phyloP scores from a whole-genome alignment of 352 stramenopile genomes.

The Globisporangium sylvaticum region DNA sequence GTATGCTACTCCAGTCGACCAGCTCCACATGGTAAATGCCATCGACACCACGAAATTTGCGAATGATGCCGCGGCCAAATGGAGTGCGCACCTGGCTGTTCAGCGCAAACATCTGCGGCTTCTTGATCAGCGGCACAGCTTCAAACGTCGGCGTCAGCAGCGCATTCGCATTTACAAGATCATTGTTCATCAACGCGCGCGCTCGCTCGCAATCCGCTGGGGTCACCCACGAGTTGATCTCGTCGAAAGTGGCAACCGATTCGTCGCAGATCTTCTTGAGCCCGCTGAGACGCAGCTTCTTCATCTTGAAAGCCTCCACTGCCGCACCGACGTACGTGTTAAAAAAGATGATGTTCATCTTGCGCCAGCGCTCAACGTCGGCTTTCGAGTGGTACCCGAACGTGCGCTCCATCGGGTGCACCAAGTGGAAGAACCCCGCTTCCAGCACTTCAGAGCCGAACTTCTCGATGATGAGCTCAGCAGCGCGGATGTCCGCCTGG shows the following conservation, averaged over 20 bases:
- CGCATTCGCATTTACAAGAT: constrained; percentile 61
- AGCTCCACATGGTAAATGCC: constrained; percentile 85
- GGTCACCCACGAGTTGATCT: constrained; percentile 55
- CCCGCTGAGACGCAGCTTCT: constrained; percentile 60
- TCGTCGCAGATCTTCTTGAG: constrained; percentile 72
- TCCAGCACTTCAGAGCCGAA: constrained; percentile 65
- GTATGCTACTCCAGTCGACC: constrained; percentile 42
- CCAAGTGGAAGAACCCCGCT: constrained; percentile 87
- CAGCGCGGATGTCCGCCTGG: constrained; percentile 90
- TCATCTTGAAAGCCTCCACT: constrained; percentile 66
- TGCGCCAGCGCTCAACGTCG: constrained; percentile 69
- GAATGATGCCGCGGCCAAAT: constrained; percentile 61
- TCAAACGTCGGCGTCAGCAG: constrained; percentile 36
- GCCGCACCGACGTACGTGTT: constrained; percentile 87
- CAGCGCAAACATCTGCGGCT: constrained; percentile 59
- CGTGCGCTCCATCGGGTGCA: constrained; percentile 83
- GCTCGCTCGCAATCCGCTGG: constrained; percentile 50
- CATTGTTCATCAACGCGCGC: constrained; percentile 61
- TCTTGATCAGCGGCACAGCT: constrained; percentile 35
- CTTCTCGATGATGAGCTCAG: constrained; percentile 85
- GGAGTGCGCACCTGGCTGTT: constrained; percentile 60
- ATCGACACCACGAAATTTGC: constrained; percentile 63
- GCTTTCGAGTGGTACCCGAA: constrained; percentile 77
- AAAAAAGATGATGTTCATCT: constrained; percentile 91
- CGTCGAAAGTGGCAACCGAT: constrained; percentile 45